Evolutionary conservation across 2,329 filamentous ascomycete genomes (phyloP), one percentile per base, ranked within the genome.

Genomic region (Neonectria ditissima): DNA sequence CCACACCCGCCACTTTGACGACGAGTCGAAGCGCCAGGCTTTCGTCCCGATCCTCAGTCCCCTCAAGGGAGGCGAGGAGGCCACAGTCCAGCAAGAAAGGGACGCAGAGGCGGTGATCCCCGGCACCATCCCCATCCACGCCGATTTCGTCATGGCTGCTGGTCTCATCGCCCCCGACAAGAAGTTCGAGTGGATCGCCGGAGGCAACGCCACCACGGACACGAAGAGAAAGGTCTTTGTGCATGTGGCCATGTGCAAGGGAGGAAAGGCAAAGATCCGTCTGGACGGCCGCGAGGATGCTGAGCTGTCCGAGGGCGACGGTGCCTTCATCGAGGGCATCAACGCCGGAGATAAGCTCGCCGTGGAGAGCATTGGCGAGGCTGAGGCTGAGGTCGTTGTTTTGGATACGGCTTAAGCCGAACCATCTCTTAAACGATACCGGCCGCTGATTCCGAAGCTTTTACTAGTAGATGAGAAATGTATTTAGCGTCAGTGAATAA

Each of bases 121-220:
- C 1, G 85, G 82, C n/a, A 91, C 90, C 0, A 97, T 97, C 67
- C 92, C 92, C 8, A 90, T 97, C 59, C 91, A 97, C 75, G 91
- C 93, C 11, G 93, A 97, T 80, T 86, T 97, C 54, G 89, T 91
- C 64, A 96, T 97, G 92, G 89, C 87, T 37, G 93, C 93, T 0
- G 90, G 89, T 7, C 88, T 97, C 59, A 86, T 97, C 59, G 84
- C 83, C 8, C 89, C 91, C 0, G 84, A 85, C 28, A 83, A 83
- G 73, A 84, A 80, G 44, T 94, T 95, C 63, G 85, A 87, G 71
- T 96, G 94, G 87, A 87, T 83, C 9, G 81, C 95, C 20, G 93
- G 94, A 11, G 89, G 77, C 50, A 82, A 82, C 55, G 83, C 80
- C 13, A 84, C 83, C 1, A 74, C 83, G 69, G 79, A 79, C 64